Evolutionary conservation across 768 basidiomycete species (phyloP).

Genomic region (Russula abietina): DNA sequence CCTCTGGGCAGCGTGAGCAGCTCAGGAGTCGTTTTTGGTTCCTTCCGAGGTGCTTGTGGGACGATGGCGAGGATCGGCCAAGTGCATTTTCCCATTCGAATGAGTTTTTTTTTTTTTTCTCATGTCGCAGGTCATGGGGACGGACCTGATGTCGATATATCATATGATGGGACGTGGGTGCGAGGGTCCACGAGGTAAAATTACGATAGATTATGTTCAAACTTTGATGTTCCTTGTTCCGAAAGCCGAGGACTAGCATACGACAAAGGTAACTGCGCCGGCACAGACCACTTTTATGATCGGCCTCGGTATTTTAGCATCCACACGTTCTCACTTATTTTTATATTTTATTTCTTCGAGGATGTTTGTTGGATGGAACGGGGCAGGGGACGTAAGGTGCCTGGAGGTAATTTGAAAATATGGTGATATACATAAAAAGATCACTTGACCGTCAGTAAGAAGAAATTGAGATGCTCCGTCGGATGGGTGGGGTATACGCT

Average conservation of each 20-base stretch:
- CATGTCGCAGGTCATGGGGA: not conserved
- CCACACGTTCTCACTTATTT: not conserved
- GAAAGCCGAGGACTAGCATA: slow-evolving; percentile 10
- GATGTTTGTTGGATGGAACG: not conserved
- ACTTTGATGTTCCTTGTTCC: not conserved
- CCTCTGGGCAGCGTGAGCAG: not conserved
- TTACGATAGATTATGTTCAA: not conserved
- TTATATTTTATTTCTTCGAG: not conserved
- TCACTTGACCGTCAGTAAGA: not conserved
- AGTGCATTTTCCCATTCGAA: not conserved
- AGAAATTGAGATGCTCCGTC: not conserved
- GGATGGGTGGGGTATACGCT: not conserved
- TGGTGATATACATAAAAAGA: not conserved
- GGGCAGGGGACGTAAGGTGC: not conserved
- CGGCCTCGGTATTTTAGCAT: slow-evolving; percentile 5
- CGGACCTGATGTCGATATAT: no score
- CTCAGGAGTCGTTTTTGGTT: no score
- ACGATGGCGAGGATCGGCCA: not conserved
- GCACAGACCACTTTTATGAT: not conserved
- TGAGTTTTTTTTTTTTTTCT: not conserved
- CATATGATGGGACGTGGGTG: not conserved
- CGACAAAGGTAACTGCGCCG: not conserved
- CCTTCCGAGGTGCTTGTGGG: not conserved
- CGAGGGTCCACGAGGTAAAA: not conserved
- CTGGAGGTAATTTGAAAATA: not conserved